Conservation (phyloP, 2,329 filamentous ascomycete species). For the Cucurbitaria berberidis region DNA sequence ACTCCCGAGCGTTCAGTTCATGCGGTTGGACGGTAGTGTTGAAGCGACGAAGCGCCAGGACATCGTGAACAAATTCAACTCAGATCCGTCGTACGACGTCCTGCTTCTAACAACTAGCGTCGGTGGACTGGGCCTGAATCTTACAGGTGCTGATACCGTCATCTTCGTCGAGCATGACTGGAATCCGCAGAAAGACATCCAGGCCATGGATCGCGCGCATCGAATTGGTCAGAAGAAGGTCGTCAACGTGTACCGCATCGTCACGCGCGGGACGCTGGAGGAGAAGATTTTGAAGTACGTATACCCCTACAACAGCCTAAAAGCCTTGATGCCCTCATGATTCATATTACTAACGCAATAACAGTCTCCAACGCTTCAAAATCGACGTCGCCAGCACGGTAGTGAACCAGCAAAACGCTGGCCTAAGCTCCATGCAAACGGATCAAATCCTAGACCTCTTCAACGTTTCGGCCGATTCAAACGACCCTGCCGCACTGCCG, state of each 20-base stretch:
- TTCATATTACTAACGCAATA: conserved; percentile 13
- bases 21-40: conserved; percentile 92
- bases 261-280: conserved; percentile 93
- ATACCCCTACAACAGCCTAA: background rate
- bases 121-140: conserved; percentile 89
- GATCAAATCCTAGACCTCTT: conserved; percentile 98
- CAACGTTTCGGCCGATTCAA: conserved; percentile 65
- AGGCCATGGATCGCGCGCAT: conserved; percentile 98
- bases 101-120: conserved; percentile 93
- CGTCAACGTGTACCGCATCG: conserved; percentile 96
- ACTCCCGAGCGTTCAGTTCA: conserved; percentile 89
- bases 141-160: conserved; percentile 96
- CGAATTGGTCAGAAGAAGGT: conserved; percentile 99
- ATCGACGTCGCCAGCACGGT: conserved; percentile 98
- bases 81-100: conserved; percentile 94
- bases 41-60: conserved; percentile 94
- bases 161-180: conserved; percentile 99
- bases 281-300: conserved; percentile 91
- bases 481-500: conserved; percentile 64
- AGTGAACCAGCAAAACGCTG: conserved; percentile 98
- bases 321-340: background rate
- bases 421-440: conserved; percentile 94
- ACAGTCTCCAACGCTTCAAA: conserved; percentile 95
- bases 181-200: conserved; percentile 98
- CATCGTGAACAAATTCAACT: conserved; percentile 99